Percentiles rank a stretch among this genome's conserved stretches.
phyloP scores from a whole-genome alignment of 148 eudicot genomes.

The Dysphania ambrosioides region DNA sequence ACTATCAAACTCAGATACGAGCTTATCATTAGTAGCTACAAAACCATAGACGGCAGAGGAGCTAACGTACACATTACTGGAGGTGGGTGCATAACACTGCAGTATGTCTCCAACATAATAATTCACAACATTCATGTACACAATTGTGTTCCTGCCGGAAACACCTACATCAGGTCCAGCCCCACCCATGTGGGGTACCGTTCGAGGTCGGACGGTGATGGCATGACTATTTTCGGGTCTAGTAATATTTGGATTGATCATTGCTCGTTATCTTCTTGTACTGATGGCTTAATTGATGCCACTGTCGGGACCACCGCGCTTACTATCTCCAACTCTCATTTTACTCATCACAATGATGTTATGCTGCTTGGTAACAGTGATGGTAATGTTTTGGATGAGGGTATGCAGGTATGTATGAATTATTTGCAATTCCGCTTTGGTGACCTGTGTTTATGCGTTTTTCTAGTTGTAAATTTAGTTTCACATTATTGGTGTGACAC shows the following conservation, averaged over 20 bases:
- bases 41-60: slow-evolving; percentile 63
- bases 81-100: slow-evolving; percentile 61
- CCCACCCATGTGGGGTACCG: slow-evolving; percentile 45
- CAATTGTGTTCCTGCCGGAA: slow-evolving; percentile 46
- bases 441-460: neutral
- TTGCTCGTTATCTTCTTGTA: slow-evolving; percentile 37
- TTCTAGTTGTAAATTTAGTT: neutral
- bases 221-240: slow-evolving; percentile 41
- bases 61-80: slow-evolving; percentile 51
- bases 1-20: slow-evolving; percentile 50
- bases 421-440: too few species aligned
- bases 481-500: too few species aligned
- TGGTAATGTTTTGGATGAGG: slow-evolving; percentile 40
- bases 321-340: slow-evolving; percentile 46
- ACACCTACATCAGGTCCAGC: slow-evolving; percentile 38
- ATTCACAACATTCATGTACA: slow-evolving; percentile 56
- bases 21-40: slow-evolving; percentile 44
- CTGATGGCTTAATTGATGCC: slow-evolving; percentile 51
- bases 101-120: slow-evolving; percentile 49
- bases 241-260: slow-evolving; percentile 52
- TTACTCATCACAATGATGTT: slow-evolving; percentile 49
- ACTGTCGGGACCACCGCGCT: slow-evolving; percentile 49
- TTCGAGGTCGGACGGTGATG: slow-evolving; percentile 50
- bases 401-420: slow-evolving; percentile 54
- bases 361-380: slow-evolving; percentile 52